Base-by-base conservation (phyloP, 2,329 filamentous ascomycete genomes). In the Venturia asperata region DNA sequence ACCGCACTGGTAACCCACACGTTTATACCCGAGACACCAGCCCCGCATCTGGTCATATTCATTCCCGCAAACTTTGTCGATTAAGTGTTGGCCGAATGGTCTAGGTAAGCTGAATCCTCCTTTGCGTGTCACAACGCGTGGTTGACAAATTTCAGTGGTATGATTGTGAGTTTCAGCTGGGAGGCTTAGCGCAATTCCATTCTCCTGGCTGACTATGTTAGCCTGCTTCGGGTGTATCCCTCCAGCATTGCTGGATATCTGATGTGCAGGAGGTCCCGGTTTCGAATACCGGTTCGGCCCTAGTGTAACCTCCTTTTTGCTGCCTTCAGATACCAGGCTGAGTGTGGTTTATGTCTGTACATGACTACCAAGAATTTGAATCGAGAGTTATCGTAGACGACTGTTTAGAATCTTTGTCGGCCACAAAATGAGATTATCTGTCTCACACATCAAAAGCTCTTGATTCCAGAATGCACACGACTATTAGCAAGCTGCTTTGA, bases 201-300 rank as follows among this genome's bases (percentile, higher is more conserved):
- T 7, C 45, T 49, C 45, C 21, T 49, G 45, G 21, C 45, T 49
- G 7, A 49, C 21, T 7, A 24, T 24, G 21, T 49, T 27, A 49
- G 45, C 52, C 52, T 56, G 52, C 52, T 56, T 56, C 52, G 52
- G 52, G 52, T 56, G 27, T 1, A 19, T 37, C 52, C 52, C 52
- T 34, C n/a, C 52, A 56, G 52, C 52, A 0, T 19, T 37, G 52
- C 52, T 56, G 52, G n/a, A 34, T n/a, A 37, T 37, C 30, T 37
- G 27, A 56, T 56, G 52, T 56, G 52, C 52, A 56, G 52, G 52
- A 56, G 52, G 52, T n/a, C 52, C 52, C 52, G 52, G 11, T 21
- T 56, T 56, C 52, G n/a, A 56, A 56, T 56, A 21, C 27, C 52
- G 52, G 52, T 34, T 56, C 27, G 30, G 52, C 52, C 52, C 52